Conservation (phyloP, 2,329 filamentous ascomycete genomes). For the Tolypocladium ophioglossoides region DNA sequence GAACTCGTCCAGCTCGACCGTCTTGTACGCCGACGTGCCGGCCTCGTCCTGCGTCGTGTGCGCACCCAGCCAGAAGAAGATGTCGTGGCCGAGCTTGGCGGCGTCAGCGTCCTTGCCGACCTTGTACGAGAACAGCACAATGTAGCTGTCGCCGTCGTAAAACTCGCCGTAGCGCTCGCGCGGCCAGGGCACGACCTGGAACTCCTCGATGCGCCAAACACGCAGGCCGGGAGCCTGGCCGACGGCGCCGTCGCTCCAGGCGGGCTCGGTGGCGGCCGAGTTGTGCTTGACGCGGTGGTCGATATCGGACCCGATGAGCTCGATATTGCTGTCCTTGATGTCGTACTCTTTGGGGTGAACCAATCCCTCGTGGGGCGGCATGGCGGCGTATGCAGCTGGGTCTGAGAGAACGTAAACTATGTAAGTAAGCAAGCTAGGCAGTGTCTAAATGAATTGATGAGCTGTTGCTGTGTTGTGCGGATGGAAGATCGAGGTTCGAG, state of each 20-base stretch:
- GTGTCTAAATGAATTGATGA: neutral
- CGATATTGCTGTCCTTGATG: slow-evolving; percentile 58
- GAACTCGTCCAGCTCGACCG: slow-evolving; percentile 60
- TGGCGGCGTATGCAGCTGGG: slow-evolving; percentile 18
- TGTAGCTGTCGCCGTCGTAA: slow-evolving; percentile 59
- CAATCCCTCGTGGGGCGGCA: slow-evolving; percentile 52
- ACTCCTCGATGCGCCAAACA: slow-evolving; percentile 59
- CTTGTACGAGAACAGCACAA: slow-evolving; percentile 50
- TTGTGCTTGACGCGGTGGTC: slow-evolving; percentile 60
- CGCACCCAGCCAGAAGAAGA: slow-evolving; percentile 60
- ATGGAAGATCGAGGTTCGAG: neutral
- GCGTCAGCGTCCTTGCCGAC: slow-evolving; percentile 28
- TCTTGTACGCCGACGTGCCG: slow-evolving; percentile 60
- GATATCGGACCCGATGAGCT: slow-evolving; percentile 51
- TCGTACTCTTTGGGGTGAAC: slow-evolving; percentile 55
- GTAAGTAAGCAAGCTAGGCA: too few species aligned
- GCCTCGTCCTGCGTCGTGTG: slow-evolving; percentile 60
- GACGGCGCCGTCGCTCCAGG: slow-evolving; percentile 51
- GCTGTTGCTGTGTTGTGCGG: neutral
- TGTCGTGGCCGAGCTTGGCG: slow-evolving; percentile 45
- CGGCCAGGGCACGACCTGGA: slow-evolving; percentile 53
- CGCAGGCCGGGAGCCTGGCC: slow-evolving; percentile 42
- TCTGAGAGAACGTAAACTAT: too few species aligned
- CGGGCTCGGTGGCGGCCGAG: slow-evolving; percentile 53
- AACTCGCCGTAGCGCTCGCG: slow-evolving; percentile 47